A percentile compares a stretch with the other conserved stretches of the same genome.
These are phyloP conservation scores for Talaromyces sp. DNA, from an alignment of 2,329 filamentous ascomycete species.

Conservation along the genomic window DNA sequence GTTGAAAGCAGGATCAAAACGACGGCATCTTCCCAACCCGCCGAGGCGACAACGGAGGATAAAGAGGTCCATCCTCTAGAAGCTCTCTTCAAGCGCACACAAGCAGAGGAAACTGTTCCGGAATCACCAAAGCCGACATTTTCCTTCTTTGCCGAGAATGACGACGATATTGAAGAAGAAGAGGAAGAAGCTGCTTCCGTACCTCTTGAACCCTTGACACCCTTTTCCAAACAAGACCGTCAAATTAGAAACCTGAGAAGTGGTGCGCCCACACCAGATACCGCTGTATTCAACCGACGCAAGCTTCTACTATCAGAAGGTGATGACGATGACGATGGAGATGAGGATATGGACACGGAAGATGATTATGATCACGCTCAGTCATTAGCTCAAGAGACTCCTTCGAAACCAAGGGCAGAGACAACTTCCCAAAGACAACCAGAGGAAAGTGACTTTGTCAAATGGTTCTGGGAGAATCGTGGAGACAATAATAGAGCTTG, in stretches of 20 bases:
- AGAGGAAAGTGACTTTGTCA: conserved; percentile 58
- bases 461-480: conserved; percentile 60
- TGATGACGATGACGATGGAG: conserved; percentile 28
- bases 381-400: conserved; percentile 16
- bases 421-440: conserved; percentile 21
- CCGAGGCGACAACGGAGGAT: conserved; percentile 36
- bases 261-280: conserved; percentile 92
- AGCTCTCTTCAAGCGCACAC: conserved; percentile 79
- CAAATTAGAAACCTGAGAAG: conserved; percentile 68
- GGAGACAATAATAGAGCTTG: conserved; percentile 52
- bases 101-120: conserved; percentile 41
- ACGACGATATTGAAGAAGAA: conserved; percentile 46
- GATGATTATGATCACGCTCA: background rate
- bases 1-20: conserved; percentile 18
- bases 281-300: conserved; percentile 64
- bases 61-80: conserved; percentile 77
- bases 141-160: conserved; percentile 67
- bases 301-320: conserved; percentile 31
- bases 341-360: conserved; percentile 19
- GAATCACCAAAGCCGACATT: conserved; percentile 60
- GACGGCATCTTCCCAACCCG: conserved; percentile 42
- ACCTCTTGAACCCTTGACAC: conserved; percentile 65
- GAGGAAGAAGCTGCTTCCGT: conserved; percentile 47
- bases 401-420: conserved; percentile 21
- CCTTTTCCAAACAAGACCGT: conserved; percentile 76